Evolutionary conservation across 441 rosid species (phyloP).

Genomic region (Populus hybrid): DNA sequence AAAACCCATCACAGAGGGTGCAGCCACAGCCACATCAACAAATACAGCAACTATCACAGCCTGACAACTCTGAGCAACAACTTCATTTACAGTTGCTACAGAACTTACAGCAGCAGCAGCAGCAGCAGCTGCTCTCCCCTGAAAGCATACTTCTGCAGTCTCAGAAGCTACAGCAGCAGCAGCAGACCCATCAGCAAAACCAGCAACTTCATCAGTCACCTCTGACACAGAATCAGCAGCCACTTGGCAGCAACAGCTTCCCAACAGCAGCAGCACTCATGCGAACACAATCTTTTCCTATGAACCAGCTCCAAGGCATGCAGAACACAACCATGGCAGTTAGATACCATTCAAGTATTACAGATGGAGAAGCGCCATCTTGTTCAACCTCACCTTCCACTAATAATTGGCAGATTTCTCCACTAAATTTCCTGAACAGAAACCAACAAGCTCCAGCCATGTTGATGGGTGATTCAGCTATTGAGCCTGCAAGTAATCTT

Average conservation of each 20-base stretch:
- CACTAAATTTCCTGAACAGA: conserved; percentile 61
- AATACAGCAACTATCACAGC: conserved; percentile 54
- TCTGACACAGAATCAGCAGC: conserved; percentile 37
- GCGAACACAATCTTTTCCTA: conserved; percentile 52
- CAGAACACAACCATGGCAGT: conserved; percentile 50
- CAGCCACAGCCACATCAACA: conserved; percentile 51
- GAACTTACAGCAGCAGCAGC: conserved; percentile 76
- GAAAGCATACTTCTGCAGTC: conserved; percentile 57
- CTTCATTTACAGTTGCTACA: conserved; percentile 79
- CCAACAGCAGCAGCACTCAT: conserved; percentile 43
- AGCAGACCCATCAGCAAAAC: conserved; percentile 53
- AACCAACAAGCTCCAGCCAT: conserved; percentile 61
- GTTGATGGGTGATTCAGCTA: conserved; percentile 47
- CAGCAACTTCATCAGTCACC: conserved; percentile 45
- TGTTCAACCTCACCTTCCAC: conserved; percentile 95
- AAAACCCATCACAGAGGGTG: conserved; percentile 55
- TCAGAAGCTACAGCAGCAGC: conserved; percentile 48
- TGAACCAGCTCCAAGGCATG: conserved; percentile 48
- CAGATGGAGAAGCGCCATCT: conserved; percentile 91
- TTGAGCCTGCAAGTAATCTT: conserved; percentile 55
- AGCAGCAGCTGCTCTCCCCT: conserved; percentile 45
- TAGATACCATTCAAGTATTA: conserved; percentile 62
- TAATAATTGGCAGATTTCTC: conserved; percentile 73
- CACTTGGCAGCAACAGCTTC: conserved; percentile 49
- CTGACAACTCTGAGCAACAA: conserved; percentile 68